Evolutionary conservation across 1,139 yeast genomes (phyloP), one percentile per base, ranked within the genome.

Genomic region (Pneumocystis wakefieldiae): DNA sequence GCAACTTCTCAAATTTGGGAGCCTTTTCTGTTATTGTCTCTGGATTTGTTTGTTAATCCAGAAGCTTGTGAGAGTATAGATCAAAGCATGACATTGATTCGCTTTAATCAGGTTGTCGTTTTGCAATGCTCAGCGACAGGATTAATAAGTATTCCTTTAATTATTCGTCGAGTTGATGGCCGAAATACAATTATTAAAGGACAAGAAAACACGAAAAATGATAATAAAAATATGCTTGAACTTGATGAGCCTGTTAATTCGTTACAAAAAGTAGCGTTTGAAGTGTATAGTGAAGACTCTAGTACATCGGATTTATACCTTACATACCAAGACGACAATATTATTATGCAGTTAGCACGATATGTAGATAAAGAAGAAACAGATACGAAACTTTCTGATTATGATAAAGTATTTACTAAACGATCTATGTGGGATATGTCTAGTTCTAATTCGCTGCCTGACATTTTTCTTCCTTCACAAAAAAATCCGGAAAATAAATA

Each of bases 151-250:
- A 5, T 19, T 10, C 42, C 59, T 3, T 37, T 57, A 19, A 57
- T 57, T 57, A 57, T 57, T 57, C 59, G 59, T 19, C 28, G 42
- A 39, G 59, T 57, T 37, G 55, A 48, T 24, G 55, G 55, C 15
- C 55, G 55, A 12, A 48, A 48, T 48, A 48, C 55, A 2, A 32
- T 48, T 48, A 14, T 48, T 24, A 48, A 48, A 24, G 19, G 32
- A 24, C 55, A 48, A 24, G 55, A 48, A 3, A 48, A 19, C 32
- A 8, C 15, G 12, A 48, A 48, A 48, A 37, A 37, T 24, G 59
- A 57, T 14, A 15, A 37, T 19, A 57, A 57, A 57, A 19, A 8
- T 29, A 3, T 5, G 5, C 10, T 12, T 14, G 55, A 48, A 1
- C 24, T 3, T 24, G 28, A 57, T 39, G 59, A 57, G n/a, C 59